Evolutionary conservation across 2,329 filamentous ascomycete species (phyloP).

Genomic region (Basipetospora sp.): DNA sequence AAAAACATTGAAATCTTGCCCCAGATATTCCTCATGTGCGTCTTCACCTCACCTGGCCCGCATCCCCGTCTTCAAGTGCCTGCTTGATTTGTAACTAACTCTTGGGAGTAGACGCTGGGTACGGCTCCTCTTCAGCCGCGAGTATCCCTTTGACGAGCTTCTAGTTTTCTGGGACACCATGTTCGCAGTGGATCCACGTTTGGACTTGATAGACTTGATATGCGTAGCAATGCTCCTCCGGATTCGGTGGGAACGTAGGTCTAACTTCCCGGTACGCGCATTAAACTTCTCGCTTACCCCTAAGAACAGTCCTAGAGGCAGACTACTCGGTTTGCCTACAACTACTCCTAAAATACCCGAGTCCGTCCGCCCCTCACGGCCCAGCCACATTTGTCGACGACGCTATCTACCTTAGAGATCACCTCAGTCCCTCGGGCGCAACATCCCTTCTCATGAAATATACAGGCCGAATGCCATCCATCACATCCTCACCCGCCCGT

Average conservation of each 20-base stretch:
- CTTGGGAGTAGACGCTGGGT: slow-evolving; percentile 63
- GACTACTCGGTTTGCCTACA: slow-evolving; percentile 80
- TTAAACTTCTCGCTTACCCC: slow-evolving; percentile 13
- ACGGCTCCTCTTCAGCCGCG: slow-evolving; percentile 76
- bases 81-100: neutral
- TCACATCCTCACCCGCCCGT: slow-evolving; percentile 12
- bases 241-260: slow-evolving; percentile 74
- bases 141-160: slow-evolving; percentile 78
- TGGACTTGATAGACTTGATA: slow-evolving; percentile 76
- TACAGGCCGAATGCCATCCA: slow-evolving; percentile 38
- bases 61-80: neutral
- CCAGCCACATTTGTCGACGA: slow-evolving; percentile 76
- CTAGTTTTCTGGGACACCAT: slow-evolving; percentile 80
- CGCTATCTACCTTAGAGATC: slow-evolving; percentile 57
- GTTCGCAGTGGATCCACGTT: slow-evolving; percentile 68
- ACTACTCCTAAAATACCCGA: slow-evolving; percentile 69
- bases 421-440: slow-evolving; percentile 48
- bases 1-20: slow-evolving; percentile 78
- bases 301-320: slow-evolving; percentile 53
- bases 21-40: slow-evolving; percentile 86
- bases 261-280: too few relatives aligned
- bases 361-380: slow-evolving; percentile 44
- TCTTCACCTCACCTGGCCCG: slow-evolving; percentile 5
- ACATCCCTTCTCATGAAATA: slow-evolving; percentile 56
- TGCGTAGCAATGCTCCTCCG: slow-evolving; percentile 87